Conservation (phyloP, 495 filamentous ascomycete species). For the Neurospora pannonica region DNA sequence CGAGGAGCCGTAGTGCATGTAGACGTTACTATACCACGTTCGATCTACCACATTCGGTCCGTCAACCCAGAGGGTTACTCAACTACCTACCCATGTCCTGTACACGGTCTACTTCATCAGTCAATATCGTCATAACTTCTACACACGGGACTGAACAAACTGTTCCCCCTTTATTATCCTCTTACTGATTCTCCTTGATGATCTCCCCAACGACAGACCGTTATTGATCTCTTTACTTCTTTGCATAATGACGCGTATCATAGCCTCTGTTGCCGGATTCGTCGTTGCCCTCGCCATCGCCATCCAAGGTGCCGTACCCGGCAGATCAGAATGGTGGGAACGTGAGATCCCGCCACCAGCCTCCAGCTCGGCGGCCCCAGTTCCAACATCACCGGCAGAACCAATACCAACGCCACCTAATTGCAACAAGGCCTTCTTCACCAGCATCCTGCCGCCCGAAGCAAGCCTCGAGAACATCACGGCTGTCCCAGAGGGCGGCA, state of each 20-base stretch:
- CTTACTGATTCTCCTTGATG: neutral
- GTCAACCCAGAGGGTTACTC: neutral
- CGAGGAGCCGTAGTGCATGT: neutral
- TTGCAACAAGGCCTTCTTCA: conserved; percentile 18
- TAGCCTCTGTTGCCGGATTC: neutral
- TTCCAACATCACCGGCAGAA: neutral
- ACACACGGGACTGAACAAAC: neutral
- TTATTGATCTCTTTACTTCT: neutral
- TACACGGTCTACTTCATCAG: neutral
- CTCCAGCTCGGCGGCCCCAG: neutral
- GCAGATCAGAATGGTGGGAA: neutral
- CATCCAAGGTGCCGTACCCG: neutral
- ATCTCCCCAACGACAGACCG: neutral
- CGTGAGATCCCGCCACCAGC: neutral
- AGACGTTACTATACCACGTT: neutral
- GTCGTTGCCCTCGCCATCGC: neutral
- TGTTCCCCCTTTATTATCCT: neutral
- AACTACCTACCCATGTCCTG: neutral
- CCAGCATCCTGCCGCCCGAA: conserved; percentile 12
- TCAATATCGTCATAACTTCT: neutral
- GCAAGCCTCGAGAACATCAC: conserved; percentile 25
- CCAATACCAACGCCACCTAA: neutral
- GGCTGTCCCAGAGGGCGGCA: conserved; percentile 21
- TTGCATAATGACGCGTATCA: conserved; percentile 1
- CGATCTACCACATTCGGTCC: neutral